Percentiles rank a stretch among this genome's conserved stretches.
Conservation (phyloP, 2,329 filamentous ascomycete species). For the Coleophoma crateriformis region DNA sequence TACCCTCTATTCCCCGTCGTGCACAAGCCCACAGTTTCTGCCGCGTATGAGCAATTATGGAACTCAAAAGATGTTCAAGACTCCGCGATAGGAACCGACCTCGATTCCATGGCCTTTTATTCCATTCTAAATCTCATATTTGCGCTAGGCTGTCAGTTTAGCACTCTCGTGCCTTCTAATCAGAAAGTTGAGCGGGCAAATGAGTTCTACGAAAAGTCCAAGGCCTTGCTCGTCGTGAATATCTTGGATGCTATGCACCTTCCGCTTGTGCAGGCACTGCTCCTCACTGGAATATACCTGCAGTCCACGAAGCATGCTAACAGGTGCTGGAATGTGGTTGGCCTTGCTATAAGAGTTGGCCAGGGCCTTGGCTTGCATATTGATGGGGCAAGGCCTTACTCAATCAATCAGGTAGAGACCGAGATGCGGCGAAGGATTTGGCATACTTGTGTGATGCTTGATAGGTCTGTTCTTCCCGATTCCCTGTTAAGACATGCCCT, state of each 20-base stretch:
- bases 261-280: constrained; percentile 22
- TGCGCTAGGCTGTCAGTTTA: constrained; percentile 23
- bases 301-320: constrained; percentile 22
- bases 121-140: constrained; percentile 26
- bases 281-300: constrained; percentile 24
- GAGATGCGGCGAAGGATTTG: constrained; percentile 27
- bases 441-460: constrained; percentile 24
- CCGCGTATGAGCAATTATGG: constrained; percentile 12
- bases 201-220: constrained; percentile 23
- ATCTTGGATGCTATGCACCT: constrained; percentile 20
- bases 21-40: constrained; percentile 8
- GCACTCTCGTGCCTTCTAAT: constrained; percentile 4
- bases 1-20: constrained; percentile 17
- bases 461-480: constrained; percentile 14
- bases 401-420: constrained; percentile 15
- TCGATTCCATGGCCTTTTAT: constrained; percentile 9
- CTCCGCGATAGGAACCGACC: not conserved
- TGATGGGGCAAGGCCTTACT: not conserved
- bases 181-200: constrained; percentile 10
- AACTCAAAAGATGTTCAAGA: not conserved
- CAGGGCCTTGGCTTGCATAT: constrained; percentile 23
- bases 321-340: constrained; percentile 26
- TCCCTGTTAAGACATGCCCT: not conserved
- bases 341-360: constrained; percentile 24
- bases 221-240: constrained; percentile 20